A percentile compares a stretch with the other conserved stretches of the same genome.
Conservation (phyloP, 129 eudicot species). For the Pulicaria dysenterica region DNA sequence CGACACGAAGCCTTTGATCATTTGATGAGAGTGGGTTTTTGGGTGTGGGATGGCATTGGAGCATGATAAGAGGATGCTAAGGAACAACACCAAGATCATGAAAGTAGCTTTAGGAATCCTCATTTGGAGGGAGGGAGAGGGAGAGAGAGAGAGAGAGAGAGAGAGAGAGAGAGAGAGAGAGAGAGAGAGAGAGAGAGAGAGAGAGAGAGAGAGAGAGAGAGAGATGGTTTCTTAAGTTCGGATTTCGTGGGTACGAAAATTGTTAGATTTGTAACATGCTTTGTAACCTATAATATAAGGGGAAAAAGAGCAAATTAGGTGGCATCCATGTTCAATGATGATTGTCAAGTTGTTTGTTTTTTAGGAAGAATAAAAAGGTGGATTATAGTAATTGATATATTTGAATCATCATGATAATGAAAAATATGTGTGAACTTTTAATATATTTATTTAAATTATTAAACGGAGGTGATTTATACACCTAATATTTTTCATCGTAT, state of each 20-base stretch:
- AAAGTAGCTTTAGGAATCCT: conserved; percentile 26
- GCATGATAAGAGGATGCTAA: conserved; percentile 40
- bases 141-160: conserved; percentile 1
- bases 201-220: conserved; percentile 2
- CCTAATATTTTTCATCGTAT: no score
- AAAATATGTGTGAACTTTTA: no score
- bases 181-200: neutral
- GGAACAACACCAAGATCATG: conserved; percentile 29
- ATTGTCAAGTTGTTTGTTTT: conserved; percentile 43
- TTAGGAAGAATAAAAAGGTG: conserved; percentile 9
- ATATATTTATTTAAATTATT: no score
- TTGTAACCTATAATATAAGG: conserved; percentile 19
- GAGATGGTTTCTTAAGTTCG: neutral
- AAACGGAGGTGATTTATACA: no score
- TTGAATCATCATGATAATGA: no score
- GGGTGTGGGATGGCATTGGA: conserved; percentile 33
- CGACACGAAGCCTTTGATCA: conserved; percentile 45
- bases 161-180: neutral
- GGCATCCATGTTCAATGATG: conserved; percentile 88
- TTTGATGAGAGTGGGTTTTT: neutral
- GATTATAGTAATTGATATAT: no score
- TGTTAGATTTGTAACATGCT: conserved; percentile 27
- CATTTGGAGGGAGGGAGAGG: conserved; percentile 16
- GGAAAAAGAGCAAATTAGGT: conserved; percentile 40
- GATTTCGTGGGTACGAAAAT: conserved; percentile 12